Base-by-base conservation (phyloP, 768 basidiomycete genomes). In the Termitomyces sp. region DNA sequence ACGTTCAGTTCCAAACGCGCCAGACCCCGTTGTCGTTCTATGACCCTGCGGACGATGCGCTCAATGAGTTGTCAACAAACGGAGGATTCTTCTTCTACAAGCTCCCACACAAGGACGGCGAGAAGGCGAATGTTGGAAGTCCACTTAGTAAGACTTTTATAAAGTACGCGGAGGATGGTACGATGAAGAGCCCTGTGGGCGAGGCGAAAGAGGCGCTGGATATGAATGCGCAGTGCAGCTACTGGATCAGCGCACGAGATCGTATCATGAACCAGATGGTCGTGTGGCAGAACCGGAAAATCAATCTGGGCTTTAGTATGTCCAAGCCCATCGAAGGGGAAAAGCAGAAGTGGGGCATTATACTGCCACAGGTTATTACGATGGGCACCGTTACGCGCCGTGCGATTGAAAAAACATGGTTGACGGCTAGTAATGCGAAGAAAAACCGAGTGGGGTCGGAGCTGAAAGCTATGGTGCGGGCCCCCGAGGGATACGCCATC, bases 321-420 rank as follows among this genome's bases (percentile, higher is more conserved):
- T 37, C 56, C 4, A 49, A 53, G 34, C 50, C 58, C 0, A 63
- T 62, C 44, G 69, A 55, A 47, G 60, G 59, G 50, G 66, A 55
- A 32, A 61, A 68, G 16, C 43, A 53, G 61, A 89, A 87, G 62
- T 89, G 88, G 79, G 96, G 97, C 16, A 84, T 98, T 62, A 98
- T 99, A 66, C 71, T 98, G 6, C 97, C 96, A 2, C 95, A 97
- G 70, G 90, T 98, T 47, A 90, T 98, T 64, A 90, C 95, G 8
- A 99, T 99, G 97, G 97, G 97, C 14, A 98, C 97, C 0, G 93
- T 98, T 53, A 99, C 96, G 16, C 93, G 95, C 9, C 87, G 95
- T 32, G 95, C 97, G 8, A 96, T 98, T 61, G 97, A 98, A 74
- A 92, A 89, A 72, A 98, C 96, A 2, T 98, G 97, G 97, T 75